Conservation (phyloP, 129 eudicot species). For the Glebionis coronaria region DNA sequence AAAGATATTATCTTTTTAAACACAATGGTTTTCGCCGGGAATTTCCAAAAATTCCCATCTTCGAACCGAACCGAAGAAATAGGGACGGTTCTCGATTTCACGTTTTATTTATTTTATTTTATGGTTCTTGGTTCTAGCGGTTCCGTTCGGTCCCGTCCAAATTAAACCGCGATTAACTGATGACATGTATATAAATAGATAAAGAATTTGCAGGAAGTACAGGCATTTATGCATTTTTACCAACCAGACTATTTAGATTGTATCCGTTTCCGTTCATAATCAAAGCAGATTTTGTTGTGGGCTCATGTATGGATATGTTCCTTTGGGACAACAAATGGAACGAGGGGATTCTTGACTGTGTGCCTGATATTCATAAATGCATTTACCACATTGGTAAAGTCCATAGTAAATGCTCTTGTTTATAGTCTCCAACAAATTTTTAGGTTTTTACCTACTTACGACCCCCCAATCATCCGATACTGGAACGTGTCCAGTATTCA, state of each 20-base stretch:
- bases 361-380: conserved; percentile 45
- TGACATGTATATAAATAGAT: no score
- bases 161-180: no score
- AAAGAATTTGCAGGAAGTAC: no score
- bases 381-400: conserved; percentile 41
- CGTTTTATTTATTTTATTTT: no score
- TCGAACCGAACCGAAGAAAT: no score
- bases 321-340: conserved; percentile 55
- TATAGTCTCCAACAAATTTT: conserved; percentile 35
- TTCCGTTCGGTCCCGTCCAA: no score
- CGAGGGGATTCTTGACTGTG: conserved; percentile 50
- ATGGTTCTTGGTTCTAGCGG: no score
- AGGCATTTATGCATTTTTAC: conserved; percentile 58
- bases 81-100: no score
- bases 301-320: conserved; percentile 50
- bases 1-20: no score
- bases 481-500: conserved; percentile 36
- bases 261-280: conserved; percentile 59
- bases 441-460: conserved; percentile 34
- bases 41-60: no score
- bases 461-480: conserved; percentile 25
- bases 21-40: no score
- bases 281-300: conserved; percentile 56
- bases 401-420: conserved; percentile 26
- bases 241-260: no score